Conservation (phyloP, 768 basidiomycete genomes). For the Lactarius evosmus region DNA sequence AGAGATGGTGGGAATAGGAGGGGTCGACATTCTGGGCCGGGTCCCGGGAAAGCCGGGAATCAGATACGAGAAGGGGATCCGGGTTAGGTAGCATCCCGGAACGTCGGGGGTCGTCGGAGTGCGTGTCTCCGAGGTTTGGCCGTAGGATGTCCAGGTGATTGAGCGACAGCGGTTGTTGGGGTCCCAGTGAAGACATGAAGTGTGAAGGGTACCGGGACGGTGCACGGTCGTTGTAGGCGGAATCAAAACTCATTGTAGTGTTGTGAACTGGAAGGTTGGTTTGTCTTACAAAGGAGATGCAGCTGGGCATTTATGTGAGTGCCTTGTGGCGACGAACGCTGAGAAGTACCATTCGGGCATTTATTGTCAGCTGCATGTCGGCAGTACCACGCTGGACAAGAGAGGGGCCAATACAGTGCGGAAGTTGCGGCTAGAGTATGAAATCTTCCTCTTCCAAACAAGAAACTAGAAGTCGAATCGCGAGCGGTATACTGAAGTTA, state of each 20-base stretch:
- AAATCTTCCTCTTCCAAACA: background rate
- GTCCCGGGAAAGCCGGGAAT: background rate
- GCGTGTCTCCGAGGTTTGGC: background rate
- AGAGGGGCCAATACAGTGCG: background rate
- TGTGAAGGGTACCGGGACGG: background rate
- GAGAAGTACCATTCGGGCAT: background rate
- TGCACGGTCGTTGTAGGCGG: background rate
- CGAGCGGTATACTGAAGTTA: background rate
- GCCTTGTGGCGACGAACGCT: too few relatives aligned
- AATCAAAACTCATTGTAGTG: conserved; percentile 4
- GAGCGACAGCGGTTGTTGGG: background rate
- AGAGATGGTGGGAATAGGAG: background rate
- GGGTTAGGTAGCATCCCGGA: background rate
- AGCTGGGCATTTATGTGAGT: background rate
- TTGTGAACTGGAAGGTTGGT: background rate
- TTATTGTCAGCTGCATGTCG: background rate
- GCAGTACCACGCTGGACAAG: background rate
- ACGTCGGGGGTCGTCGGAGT: background rate
- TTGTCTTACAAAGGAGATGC: background rate
- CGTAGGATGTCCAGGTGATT: background rate
- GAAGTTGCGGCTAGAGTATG: background rate
- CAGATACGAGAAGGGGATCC: background rate
- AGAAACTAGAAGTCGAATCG: background rate
- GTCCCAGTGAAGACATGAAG: background rate
- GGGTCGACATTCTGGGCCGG: background rate